Conservation (phyloP, 164 flowering plant genomes). For the Vitis rupestris region DNA sequence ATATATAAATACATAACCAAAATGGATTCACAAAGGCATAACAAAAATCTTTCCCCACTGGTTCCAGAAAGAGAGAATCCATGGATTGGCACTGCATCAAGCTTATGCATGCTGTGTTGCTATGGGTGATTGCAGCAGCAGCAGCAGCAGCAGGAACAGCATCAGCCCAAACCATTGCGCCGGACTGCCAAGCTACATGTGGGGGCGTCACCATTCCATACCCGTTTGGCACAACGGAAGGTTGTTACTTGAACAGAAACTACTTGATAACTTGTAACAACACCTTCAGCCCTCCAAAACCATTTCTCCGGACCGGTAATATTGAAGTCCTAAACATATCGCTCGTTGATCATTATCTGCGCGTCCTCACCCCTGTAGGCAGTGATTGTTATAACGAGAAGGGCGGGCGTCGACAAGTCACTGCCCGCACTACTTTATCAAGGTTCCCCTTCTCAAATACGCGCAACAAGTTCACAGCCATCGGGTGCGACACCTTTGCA, state of each 20-base stretch:
- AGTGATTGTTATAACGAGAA: slow-evolving; percentile 4
- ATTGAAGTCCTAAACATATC: slow-evolving; percentile 1
- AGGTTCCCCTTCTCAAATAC: not conserved
- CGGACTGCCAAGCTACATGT: slow-evolving; percentile 25
- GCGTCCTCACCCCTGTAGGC: not conserved
- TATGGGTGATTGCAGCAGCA: no score
- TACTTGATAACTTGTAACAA: slow-evolving; percentile 26
- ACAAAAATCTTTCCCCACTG: no score
- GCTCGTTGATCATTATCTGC: not conserved
- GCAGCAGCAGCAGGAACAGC: no score
- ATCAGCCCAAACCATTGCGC: not conserved
- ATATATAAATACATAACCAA: no score
- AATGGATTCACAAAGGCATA: no score
- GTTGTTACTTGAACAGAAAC: slow-evolving; percentile 12
- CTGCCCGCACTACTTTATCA: not conserved
- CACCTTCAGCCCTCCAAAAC: not conserved
- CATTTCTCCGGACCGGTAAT: not conserved
- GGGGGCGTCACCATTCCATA: slow-evolving; percentile 40
- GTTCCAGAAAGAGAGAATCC: no score
- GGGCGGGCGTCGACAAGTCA: no score
- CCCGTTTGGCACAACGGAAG: slow-evolving; percentile 36
- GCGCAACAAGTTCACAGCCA: slow-evolving; percentile 3
- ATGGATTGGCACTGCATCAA: no score
- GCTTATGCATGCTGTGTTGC: no score
- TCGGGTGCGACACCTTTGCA: slow-evolving; percentile 4